Base-by-base conservation (phyloP, 176 grass and related monocot species). In the Zea mays region DNA sequence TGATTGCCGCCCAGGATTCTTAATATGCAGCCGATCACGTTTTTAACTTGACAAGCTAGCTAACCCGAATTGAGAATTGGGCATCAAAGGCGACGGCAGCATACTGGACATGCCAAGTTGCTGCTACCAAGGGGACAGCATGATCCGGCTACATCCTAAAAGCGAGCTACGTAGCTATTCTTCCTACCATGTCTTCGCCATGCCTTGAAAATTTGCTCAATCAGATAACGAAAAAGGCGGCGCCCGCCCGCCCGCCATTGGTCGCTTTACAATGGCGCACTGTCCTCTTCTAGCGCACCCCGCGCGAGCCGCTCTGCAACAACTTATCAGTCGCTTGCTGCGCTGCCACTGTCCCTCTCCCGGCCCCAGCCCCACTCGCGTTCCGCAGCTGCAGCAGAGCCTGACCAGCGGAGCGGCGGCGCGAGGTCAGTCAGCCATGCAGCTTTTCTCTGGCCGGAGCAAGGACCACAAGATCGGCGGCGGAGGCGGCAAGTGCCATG, bases 131-230 rank as follows among this genome's bases (percentile, higher is more conserved):
- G 86, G 82, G 45, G 86, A 85, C 86, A 81, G 49, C 77, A 81
- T 88, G 77, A 88, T 88, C 86, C 77, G 72, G 57, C 81, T 87
- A 77, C 77, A 81, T 71, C 66, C 82, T n/a, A 85, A 89, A 89
- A 89, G 86, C 77, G 13, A 66, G 50, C 60, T 57, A 81, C 34
- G 44, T 45, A 55, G 52, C 52, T 14, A 45, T 45, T 19, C 43
- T 45, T 19, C 43, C 72, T 60, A 59, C 67, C 52, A 65, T 39
- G 15, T 10, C 65, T 64, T 76, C 84, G 62, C 58, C 82, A 20
- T 8, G 72, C 52, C 35, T 89, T 81, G 69, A 89, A 81, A 77
- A 67, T 60, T 76, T 2, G 59, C 47, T 44, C 72, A 59, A 77
- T 76, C 82, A 71, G 52, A 4, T 8, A 56, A 72, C 16, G 16